These are phyloP conservation scores for Mucor indicus DNA, from an alignment of 371 early-diverging fungal species.

Conservation along the genomic window DNA sequence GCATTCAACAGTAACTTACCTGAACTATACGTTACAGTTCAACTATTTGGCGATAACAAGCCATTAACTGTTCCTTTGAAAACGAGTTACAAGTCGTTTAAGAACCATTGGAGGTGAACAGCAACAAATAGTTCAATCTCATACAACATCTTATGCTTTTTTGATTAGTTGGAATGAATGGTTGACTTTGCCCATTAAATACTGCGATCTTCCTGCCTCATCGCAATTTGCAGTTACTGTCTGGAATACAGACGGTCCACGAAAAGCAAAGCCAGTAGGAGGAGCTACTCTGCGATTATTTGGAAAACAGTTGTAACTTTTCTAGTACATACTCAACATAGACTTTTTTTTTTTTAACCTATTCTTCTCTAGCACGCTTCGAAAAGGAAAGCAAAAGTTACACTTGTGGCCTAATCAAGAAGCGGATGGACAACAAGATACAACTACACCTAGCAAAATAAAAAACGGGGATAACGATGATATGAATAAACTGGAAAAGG, in stretches of 20 bases:
- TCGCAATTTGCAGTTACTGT: constrained; percentile 74
- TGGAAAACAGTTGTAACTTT: constrained; percentile 67
- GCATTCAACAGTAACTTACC: constrained; percentile 21
- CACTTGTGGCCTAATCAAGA: constrained; percentile 65
- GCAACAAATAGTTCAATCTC: too few relatives aligned
- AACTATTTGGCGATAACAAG: constrained; percentile 77
- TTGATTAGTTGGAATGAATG: constrained; percentile 85
- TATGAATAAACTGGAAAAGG: constrained; percentile 88
- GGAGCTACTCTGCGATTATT: constrained; percentile 77
- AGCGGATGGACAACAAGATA: constrained; percentile 58
- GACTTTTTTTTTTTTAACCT: neutral
- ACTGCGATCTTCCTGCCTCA: constrained; percentile 77
- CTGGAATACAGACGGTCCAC: constrained; percentile 79
- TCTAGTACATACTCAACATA: neutral
- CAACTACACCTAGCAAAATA: constrained; percentile 64
- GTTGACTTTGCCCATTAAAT: constrained; percentile 84
- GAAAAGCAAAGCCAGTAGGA: constrained; percentile 70
- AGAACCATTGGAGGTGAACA: constrained; percentile 49
- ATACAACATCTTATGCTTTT: too few relatives aligned
- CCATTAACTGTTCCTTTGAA: constrained; percentile 69
- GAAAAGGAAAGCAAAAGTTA: constrained; percentile 81
- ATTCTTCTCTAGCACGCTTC: constrained; percentile 55
- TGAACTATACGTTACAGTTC: constrained; percentile 72
- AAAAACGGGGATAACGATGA: constrained; percentile 37
- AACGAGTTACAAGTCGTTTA: constrained; percentile 65